Evolutionary conservation across 768 basidiomycete genomes (phyloP).

Genomic region (Clitopilus hobsonii): DNA sequence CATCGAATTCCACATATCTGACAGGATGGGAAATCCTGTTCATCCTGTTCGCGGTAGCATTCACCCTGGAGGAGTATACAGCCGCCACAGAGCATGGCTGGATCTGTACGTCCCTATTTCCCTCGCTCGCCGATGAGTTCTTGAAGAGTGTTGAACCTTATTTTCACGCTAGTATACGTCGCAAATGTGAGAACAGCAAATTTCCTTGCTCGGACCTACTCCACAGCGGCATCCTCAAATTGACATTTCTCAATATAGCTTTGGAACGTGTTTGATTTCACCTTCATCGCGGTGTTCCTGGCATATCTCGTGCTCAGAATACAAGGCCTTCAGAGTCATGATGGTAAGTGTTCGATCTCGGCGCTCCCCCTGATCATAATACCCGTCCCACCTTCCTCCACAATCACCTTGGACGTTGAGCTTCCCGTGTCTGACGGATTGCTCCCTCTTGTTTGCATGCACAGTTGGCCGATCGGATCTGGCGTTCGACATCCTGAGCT

Average conservation of each 20-base stretch:
- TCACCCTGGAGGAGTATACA: constrained; percentile 84
- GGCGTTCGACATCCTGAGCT: constrained; percentile 81
- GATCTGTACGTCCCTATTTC: constrained; percentile 51
- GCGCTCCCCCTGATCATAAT: not conserved
- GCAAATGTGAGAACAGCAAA: constrained; percentile 57
- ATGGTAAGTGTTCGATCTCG: constrained; percentile 35
- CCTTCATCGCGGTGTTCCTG: constrained; percentile 66
- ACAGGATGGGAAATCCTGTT: constrained; percentile 69
- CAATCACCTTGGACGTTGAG: not conserved
- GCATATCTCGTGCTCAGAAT: constrained; percentile 62
- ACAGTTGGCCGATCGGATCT: constrained; percentile 48
- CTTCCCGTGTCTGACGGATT: not conserved
- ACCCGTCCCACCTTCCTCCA: not conserved
- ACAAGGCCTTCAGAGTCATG: constrained; percentile 49
- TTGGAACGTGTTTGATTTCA: constrained; percentile 88
- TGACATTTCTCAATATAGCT: constrained; percentile 40
- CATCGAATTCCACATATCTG: constrained; percentile 45
- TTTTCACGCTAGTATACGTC: constrained; percentile 58
- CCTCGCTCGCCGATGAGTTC: constrained; percentile 2
- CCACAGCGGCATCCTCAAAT: not conserved
- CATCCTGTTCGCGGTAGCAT: constrained; percentile 71
- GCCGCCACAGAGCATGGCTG: constrained; percentile 84
- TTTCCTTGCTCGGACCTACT: not conserved
- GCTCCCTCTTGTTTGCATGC: not conserved
- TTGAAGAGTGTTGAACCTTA: not conserved